These are phyloP conservation scores for Barnettozyma sucrosica DNA, from an alignment of 805 yeast genomes.

Conservation along the genomic window DNA sequence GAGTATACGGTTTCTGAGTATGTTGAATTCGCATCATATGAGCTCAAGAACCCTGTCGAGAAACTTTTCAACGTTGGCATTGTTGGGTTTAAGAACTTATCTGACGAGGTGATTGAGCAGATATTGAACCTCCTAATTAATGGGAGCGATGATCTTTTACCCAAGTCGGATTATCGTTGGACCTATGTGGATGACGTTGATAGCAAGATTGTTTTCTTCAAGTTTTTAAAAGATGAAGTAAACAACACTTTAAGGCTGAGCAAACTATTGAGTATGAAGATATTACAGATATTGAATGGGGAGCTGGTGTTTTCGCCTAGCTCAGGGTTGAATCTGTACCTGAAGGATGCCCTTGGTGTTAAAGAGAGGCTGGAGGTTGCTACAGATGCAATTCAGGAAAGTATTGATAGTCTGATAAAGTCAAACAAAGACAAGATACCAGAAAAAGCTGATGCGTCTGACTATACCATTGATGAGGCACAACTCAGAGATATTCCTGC, in stretches of 20 bases:
- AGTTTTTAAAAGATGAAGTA: conserved; percentile 19
- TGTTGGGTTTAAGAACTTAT: conserved; percentile 31
- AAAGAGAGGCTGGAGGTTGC: neutral
- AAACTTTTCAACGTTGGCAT: conserved; percentile 33
- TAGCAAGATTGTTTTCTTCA: conserved; percentile 29
- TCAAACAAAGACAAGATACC: conserved; percentile 1
- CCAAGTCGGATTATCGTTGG: conserved; percentile 28
- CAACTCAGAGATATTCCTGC: conserved; percentile 55
- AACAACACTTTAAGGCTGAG: conserved; percentile 1
- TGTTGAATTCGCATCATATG: conserved; percentile 27
- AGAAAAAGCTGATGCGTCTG: conserved; percentile 7
- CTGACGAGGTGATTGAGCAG: conserved; percentile 29
- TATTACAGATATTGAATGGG: neutral
- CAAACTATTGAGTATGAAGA: neutral
- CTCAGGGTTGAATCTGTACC: neutral
- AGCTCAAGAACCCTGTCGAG: conserved; percentile 31
- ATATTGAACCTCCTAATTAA: conserved; percentile 23
- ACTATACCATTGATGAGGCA: conserved; percentile 49
- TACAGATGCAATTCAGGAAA: neutral
- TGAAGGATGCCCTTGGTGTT: conserved; percentile 6
- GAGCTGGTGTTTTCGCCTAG: conserved; percentile 3
- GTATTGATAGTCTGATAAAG: conserved; percentile 4
- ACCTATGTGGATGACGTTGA: conserved; percentile 32
- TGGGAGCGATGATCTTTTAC: conserved; percentile 2
- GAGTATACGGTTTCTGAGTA: conserved; percentile 10